Base-by-base conservation (phyloP, 371 early-diverging fungal species). In the Rozella allomycis region DNA sequence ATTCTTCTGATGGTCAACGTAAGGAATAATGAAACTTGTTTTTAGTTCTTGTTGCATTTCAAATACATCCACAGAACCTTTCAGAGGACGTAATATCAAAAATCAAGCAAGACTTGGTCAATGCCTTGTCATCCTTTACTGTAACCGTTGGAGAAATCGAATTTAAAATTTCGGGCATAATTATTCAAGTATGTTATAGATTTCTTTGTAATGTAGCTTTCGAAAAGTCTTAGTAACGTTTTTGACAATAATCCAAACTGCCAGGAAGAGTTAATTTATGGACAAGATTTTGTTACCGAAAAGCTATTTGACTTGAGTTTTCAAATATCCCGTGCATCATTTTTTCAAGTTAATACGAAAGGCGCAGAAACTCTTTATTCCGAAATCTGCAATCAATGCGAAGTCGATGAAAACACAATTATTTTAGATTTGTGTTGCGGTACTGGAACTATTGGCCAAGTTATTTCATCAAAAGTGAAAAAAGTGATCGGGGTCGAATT, bases 391-490 rank as follows among this genome's bases (percentile, higher is more conserved):
- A 46, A 55, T n/a, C n/a, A 6, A 4, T 46, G 49, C 43, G 50
- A 52, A 31, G 28, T 38, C 3, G 12, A 20, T 7, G 27, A 37
- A 12, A 25, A 17, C 13, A 56, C 6, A 9, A 21, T 3, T 30
- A 22, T 40, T 12, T 23, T 44, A 18, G 82, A 81, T 43, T 48
- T 84, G 12, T 84, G 85, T 52, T 80, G 80, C 49, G 85, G 85
- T 16, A 79, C 81, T 4, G 82, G 82, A 17, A 77, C 78, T 7
- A 80, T 84, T 43, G 85, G 85, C 14, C 66, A 81, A 26, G 64
- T 69, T 9, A 63, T 79, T 68, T 71, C 81, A 1, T 26, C 35
- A 17, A 23, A 42, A n/a, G 70, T 76, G 6, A 67, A 70, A 31
- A 45, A 54, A 14, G 76, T 84, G 8, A 41, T 78, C 38, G 85